Conservation (phyloP, 306 rosid species). For the Cicer arietinum region DNA sequence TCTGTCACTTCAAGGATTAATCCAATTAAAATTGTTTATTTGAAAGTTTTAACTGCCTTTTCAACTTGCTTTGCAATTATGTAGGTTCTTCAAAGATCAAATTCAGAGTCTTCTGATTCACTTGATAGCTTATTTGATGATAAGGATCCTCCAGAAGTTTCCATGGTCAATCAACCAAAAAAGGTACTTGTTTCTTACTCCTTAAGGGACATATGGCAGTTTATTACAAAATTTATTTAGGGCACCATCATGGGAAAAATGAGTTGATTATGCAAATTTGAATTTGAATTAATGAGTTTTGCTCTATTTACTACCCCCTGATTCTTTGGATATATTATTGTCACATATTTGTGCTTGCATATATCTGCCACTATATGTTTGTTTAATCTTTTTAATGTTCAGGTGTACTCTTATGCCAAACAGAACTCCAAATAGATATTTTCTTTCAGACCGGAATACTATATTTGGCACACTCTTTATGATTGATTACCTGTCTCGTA, state of each 20-base stretch:
- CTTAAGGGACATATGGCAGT: conserved; percentile 8
- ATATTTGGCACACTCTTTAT: background rate
- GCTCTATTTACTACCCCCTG: background rate
- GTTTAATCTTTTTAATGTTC: conserved; percentile 29
- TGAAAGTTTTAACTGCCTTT: conserved; percentile 32
- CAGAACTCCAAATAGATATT: conserved; percentile 24
- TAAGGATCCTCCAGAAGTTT: conserved; percentile 57
- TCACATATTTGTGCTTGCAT: conserved; percentile 27
- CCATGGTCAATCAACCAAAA: conserved; percentile 56
- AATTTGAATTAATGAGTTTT: conserved; percentile 26
- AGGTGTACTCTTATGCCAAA: conserved; percentile 22
- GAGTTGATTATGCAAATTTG: conserved; percentile 8
- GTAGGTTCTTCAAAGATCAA: conserved; percentile 61
- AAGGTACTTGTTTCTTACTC: conserved; percentile 61
- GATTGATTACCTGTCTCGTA: background rate
- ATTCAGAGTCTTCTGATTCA: conserved; percentile 79
- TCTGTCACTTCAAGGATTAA: conserved; percentile 21
- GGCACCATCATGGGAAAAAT: conserved; percentile 17
- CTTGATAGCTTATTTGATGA: conserved; percentile 86
- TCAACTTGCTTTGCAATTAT: conserved; percentile 44
- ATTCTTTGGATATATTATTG: conserved; percentile 13
- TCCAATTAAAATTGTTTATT: conserved; percentile 29
- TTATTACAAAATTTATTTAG: conserved; percentile 19
- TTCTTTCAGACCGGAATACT: background rate
- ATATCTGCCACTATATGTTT: conserved; percentile 20